Percentiles rank a stretch among this genome's conserved stretches.
phyloP scores from a whole-genome alignment of 495 filamentous ascomycete species.

The Pyrenopolyporus hunteri region DNA sequence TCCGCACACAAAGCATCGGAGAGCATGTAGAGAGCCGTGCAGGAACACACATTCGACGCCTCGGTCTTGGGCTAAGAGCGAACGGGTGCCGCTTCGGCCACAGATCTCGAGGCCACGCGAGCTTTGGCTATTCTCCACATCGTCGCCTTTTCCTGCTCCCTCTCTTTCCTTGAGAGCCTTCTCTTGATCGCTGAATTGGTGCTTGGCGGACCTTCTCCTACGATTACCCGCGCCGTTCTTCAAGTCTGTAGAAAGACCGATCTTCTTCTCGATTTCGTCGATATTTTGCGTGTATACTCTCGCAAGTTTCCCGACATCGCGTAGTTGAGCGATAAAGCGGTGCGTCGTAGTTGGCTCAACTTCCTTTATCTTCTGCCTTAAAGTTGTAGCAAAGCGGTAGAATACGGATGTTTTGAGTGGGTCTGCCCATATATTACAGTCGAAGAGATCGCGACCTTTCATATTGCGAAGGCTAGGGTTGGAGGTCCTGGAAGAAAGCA shows the following conservation, averaged over 20 bases:
- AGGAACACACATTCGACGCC: constrained; percentile 69
- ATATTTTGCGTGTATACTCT: constrained; percentile 77
- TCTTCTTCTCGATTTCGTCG: constrained; percentile 69
- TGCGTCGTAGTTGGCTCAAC: constrained; percentile 63
- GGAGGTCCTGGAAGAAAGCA: constrained; percentile 52
- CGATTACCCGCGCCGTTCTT: constrained; percentile 61
- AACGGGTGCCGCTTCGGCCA: constrained; percentile 45
- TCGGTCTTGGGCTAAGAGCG: constrained; percentile 31
- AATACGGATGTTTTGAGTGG: constrained; percentile 67
- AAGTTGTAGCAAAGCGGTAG: constrained; percentile 68
- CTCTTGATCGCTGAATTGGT: constrained; percentile 6
- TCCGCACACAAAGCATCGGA: constrained; percentile 68
- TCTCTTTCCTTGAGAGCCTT: constrained; percentile 31
- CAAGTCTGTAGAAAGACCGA: constrained; percentile 63
- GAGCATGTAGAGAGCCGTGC: constrained; percentile 65
- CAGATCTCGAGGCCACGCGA: constrained; percentile 29
- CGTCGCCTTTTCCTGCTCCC: constrained; percentile 9
- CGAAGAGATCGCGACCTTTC: constrained; percentile 71
- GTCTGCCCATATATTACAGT: constrained; percentile 68
- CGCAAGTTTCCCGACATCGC: constrained; percentile 66
- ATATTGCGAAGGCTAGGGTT: constrained; percentile 56
- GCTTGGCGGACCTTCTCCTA: constrained; percentile 42
- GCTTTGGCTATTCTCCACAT: constrained; percentile 13
- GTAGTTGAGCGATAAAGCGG: constrained; percentile 65
- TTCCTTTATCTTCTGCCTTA: constrained; percentile 63